phyloP scores from a whole-genome alignment of 202 grass and related monocot species.

The Panicum virgatum region DNA sequence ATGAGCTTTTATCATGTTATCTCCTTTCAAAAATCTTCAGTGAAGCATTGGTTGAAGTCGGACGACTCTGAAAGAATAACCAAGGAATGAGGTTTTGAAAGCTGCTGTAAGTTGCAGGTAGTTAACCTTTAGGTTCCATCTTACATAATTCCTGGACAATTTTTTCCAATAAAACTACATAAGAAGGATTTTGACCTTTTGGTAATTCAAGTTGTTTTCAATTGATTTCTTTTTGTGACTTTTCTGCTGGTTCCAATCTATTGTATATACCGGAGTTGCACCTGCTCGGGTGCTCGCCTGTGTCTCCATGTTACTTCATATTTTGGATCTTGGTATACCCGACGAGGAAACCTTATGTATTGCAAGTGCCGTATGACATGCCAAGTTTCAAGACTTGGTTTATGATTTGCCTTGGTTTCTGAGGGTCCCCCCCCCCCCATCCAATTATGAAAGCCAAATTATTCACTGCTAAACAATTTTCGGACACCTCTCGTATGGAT shows the following conservation, averaged over 20 bases:
- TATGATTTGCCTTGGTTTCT: conserved; percentile 26
- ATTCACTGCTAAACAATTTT: conserved; percentile 15
- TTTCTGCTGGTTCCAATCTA: not conserved
- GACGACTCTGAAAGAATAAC: not conserved
- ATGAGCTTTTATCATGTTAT: not conserved
- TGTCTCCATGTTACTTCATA: not conserved
- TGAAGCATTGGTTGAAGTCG: not conserved
- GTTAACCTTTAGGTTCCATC: not conserved
- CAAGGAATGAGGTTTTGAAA: conserved; percentile 13
- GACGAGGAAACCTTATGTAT: conserved; percentile 9
- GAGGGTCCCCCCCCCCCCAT: not conserved
- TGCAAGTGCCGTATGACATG: conserved; percentile 24
- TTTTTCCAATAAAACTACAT: not conserved
- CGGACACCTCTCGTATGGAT: not conserved
- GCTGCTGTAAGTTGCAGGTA: not conserved
- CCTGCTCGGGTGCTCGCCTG: not conserved
- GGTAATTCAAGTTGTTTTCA: not conserved
- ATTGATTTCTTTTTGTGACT: not conserved
- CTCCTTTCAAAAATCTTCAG: conserved; percentile 17
- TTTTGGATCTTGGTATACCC: conserved; percentile 7
- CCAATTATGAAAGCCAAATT: not conserved
- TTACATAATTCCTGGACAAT: not conserved
- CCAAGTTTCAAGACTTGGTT: not conserved
- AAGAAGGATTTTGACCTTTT: not conserved
- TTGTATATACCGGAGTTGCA: not conserved